These are phyloP conservation scores for Penicillium sp. DNA, from an alignment of 2,329 filamentous ascomycete genomes.

Conservation along the genomic window DNA sequence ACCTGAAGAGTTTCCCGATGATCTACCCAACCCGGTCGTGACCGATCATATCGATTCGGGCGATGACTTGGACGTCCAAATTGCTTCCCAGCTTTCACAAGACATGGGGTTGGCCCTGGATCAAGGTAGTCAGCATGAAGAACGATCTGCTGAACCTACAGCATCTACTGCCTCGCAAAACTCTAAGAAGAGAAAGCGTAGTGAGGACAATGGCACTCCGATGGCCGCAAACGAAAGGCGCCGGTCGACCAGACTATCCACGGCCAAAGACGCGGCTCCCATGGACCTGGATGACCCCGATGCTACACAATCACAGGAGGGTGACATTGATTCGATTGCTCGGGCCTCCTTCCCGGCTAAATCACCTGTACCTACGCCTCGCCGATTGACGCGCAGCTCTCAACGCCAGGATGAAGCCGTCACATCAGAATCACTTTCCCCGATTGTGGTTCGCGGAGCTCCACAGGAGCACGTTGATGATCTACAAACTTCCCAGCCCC, in stretches of 20 bases:
- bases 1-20: background rate
- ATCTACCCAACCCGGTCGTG: background rate
- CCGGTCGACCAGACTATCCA: slow-evolving; percentile 30
- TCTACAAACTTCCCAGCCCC: slow-evolving; percentile 15
- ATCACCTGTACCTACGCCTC: slow-evolving; percentile 20
- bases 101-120: slow-evolving; percentile 44
- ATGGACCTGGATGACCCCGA: slow-evolving; percentile 13
- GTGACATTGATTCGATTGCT: background rate
- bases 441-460: background rate
- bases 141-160: background rate
- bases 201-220: slow-evolving; percentile 18
- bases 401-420: slow-evolving; percentile 14
- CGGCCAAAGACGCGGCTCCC: slow-evolving; percentile 11
- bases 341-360: slow-evolving; percentile 2
- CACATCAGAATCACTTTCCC: background rate
- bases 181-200: slow-evolving; percentile 38
- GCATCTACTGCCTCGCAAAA: slow-evolving; percentile 8
- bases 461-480: slow-evolving; percentile 1
- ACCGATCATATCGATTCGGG: slow-evolving; percentile 34
- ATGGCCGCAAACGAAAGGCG: slow-evolving; percentile 27
- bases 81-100: slow-evolving; percentile 48
- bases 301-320: slow-evolving; percentile 16
- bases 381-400: slow-evolving; percentile 26
- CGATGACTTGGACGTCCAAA: slow-evolving; percentile 46
- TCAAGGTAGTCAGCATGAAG: slow-evolving; percentile 17